Base-by-base conservation (phyloP, 2,329 filamentous ascomycete species). In the Xylaria sp. region DNA sequence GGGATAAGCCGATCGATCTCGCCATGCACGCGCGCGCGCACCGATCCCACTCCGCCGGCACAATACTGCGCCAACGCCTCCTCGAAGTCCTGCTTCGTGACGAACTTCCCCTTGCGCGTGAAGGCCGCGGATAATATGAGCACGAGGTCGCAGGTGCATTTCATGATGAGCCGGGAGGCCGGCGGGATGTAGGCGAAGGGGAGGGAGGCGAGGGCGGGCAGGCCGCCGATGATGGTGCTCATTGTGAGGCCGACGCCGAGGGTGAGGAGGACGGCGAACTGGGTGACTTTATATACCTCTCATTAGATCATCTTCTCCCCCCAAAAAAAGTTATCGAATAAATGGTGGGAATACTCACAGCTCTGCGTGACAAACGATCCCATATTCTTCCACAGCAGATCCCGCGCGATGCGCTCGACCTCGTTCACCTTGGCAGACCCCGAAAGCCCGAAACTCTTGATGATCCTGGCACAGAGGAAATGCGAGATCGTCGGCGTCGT, bases 381-480 rank as follows among this genome's bases (percentile, higher is more conserved):
- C 16, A 69, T 63, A 42, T 68, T 69, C 39, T 59, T 61, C 68
- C 67, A 69, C 10, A 69, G 51, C 8, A 69, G 55, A 10, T 48
- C 55, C 11, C 55, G 57, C 1, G 67, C 62, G 10, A 67, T 62
- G 3, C 54, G 52, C 49, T 69, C 64, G 10, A 69, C 61, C 6
- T 68, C 64, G 11, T 39, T 63, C 10, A 63, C 54, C 11, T 62
- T 66, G 3, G 62, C 62, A 1, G 65, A 56, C 7, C 58, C 42
- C 3, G 67, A 51, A 10, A 69, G 61, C 2, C 68, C 67, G n/a
- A 68, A 69, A 30, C 59, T 66, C 10, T 66, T 67, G 11, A 68
- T 66, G 13, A 69, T 68, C 34, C 54, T 62, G 3, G 59, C 23
- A 52, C 68, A 69, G 10, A 69, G 64, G 3, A 67, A 57, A 39